Evolutionary conservation across 2,329 filamentous ascomycete species (phyloP), one percentile per base, ranked within the genome.

Genomic region (Paradendryphiella salina): DNA sequence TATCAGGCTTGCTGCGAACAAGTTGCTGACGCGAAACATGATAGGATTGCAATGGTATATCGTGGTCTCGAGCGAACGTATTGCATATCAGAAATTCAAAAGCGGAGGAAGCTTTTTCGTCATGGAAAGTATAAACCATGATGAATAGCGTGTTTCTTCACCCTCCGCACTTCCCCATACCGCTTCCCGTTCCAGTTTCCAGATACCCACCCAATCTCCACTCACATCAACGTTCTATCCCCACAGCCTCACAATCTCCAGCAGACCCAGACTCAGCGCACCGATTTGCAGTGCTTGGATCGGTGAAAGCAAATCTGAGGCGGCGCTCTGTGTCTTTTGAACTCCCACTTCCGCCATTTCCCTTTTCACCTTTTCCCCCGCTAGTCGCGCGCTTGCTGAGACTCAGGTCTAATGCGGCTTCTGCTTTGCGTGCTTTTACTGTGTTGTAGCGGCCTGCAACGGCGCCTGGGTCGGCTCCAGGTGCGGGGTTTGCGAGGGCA

Each of bases 401-500:
- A 15, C 51, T 41, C 14, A 61, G 14, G 26, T 54, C 49, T 15
- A 56, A 54, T 18, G 43, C 34, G 9, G 52, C 43, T 9, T 50
- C 46, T 4, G 53, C 59, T 23, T 41, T 45, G 33, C 59, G 61
- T 20, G 54, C 45, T 9, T 46, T 21, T 29, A 61, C 23, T 4
- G 50, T 49, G 2, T 54, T 33, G 21, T 39, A 37, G 14, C 54
- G 46, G 14, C 60, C 40, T 18, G 46, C 23, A 32, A 52, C 57
- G 2, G 23, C 23, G 23, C 10, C 8, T 49, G 60, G 53, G 11
- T 57, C 54, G 13, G 60, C 53, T 29, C 47, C 21, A 1, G 66
- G 65, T 29, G 67, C 64, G 46, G 67, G 66, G 29, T 33, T 69
- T 20, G 69, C 62, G 38, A 67, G 53, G 3, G 63, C 60, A 46